phyloP scores from a whole-genome alignment of 257 asterid species.

The Solanum bukasovii region DNA sequence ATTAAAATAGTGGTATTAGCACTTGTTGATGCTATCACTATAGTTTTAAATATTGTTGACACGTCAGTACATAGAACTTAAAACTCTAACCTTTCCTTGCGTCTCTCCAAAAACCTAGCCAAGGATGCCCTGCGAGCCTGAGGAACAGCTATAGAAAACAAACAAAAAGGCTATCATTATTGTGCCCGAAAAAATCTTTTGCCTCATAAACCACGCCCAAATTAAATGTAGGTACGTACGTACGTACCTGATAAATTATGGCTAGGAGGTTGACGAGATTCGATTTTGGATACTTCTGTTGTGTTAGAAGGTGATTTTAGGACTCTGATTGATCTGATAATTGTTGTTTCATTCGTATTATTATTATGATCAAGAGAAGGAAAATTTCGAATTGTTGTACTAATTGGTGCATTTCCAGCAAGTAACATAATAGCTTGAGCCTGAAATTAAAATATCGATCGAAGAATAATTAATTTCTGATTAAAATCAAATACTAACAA shows the following conservation, averaged over 20 bases:
- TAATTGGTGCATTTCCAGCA: conserved; percentile 54
- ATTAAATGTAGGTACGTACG: not conserved
- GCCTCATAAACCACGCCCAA: not conserved
- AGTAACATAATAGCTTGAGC: conserved; percentile 64
- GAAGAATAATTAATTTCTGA: not conserved
- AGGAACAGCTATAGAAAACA: conserved; percentile 53
- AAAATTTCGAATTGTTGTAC: conserved; percentile 22
- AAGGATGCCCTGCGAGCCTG: conserved; percentile 74
- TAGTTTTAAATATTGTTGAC: not conserved
- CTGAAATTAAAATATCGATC: conserved; percentile 3
- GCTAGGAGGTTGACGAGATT: conserved; percentile 20
- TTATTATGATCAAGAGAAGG: conserved; percentile 17
- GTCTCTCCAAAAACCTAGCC: conserved; percentile 80
- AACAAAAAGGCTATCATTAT: not conserved
- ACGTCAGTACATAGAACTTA: not conserved
- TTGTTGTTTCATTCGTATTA: conserved; percentile 1
- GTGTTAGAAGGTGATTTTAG: conserved; percentile 13
- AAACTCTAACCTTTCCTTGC: conserved; percentile 64
- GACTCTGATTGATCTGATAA: conserved; percentile 19
- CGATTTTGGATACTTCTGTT: conserved; percentile 27
- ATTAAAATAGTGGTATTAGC: rapidly evolving
- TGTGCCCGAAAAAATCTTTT: not conserved
- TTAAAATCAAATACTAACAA: not conserved
- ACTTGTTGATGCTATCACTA: not conserved
- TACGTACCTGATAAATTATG: conserved; percentile 33